A percentile compares a stretch with the other conserved stretches of the same genome.
Evolutionary conservation across 768 basidiomycete genomes (phyloP).

Genomic region (Cyclocybe aegerita): DNA sequence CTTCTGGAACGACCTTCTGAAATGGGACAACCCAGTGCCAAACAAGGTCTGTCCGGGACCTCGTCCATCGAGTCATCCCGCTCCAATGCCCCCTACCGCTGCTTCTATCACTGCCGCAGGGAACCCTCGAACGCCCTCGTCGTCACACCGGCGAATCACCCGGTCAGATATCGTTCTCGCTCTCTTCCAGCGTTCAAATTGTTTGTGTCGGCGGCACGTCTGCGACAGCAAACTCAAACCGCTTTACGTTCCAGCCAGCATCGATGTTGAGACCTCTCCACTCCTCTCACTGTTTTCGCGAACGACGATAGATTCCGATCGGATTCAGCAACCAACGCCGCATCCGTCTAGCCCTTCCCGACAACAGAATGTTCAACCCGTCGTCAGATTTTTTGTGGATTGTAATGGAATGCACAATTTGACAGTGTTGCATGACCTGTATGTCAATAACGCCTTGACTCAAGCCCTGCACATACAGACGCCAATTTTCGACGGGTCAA

Average conservation of each 20-base stretch:
- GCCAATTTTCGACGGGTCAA: too few relatives aligned
- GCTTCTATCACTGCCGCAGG: conserved; percentile 12
- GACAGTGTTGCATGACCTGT: not conserved
- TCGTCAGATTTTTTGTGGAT: not conserved
- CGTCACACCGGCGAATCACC: conserved; percentile 5
- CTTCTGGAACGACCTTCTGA: conserved; percentile 6
- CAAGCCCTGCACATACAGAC: too few relatives aligned
- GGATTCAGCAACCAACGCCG: not conserved
- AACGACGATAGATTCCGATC: not conserved
- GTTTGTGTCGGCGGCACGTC: conserved; percentile 5
- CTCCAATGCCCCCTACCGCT: conserved; percentile 13
- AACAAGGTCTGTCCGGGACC: not conserved
- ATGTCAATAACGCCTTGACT: not conserved
- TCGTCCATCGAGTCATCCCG: conserved; percentile 10
- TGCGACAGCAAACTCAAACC: conserved; percentile 14
- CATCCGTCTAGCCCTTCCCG: too few relatives aligned
- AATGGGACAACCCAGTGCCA: not conserved
- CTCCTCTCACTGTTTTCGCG: conserved; percentile 10
- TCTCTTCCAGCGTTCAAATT: conserved; percentile 9
- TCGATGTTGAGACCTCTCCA: conserved; percentile 10
- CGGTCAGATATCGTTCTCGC: conserved; percentile 13
- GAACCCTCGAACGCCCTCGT: conserved; percentile 2
- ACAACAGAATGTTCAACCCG: too few relatives aligned
- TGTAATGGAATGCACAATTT: not conserved
- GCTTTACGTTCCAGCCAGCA: conserved; percentile 17